A percentile compares a stretch with the other conserved stretches of the same genome.
These are phyloP conservation scores for Amphirosellinia nigrospora DNA, from an alignment of 495 filamentous ascomycete species.

Conservation along the genomic window DNA sequence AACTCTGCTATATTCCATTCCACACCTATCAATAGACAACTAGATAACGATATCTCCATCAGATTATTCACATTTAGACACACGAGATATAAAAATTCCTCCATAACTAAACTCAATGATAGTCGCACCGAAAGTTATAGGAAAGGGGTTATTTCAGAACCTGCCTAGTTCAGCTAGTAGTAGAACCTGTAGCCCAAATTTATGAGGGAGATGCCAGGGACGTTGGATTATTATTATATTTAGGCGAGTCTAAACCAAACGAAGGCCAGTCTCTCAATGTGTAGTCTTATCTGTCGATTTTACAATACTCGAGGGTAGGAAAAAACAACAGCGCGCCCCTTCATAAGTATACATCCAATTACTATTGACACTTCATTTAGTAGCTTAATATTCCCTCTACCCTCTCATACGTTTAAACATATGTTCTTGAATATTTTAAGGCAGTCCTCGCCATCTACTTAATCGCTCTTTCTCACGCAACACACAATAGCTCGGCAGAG, in stretches of 20 bases:
- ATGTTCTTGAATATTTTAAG: background rate
- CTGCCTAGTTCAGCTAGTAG: background rate
- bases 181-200: background rate
- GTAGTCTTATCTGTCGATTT: too few relatives aligned
- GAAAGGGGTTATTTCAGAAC: background rate
- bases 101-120: background rate
- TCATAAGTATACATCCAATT: background rate
- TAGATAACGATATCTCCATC: background rate
- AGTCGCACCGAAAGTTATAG: background rate
- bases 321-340: too few relatives aligned
- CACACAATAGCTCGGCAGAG: background rate
- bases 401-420: background rate
- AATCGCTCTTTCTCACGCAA: background rate
- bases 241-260: too few relatives aligned
- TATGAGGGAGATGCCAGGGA: background rate
- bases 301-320: too few relatives aligned
- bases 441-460: background rate
- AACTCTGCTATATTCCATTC: background rate
- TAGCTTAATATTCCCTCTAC: background rate
- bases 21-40: background rate
- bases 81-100: background rate
- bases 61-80: background rate
- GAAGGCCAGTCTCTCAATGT: too few relatives aligned
- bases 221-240: too few relatives aligned
- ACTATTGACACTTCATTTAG: background rate